Conservation (phyloP, 2,329 filamentous ascomycete genomes). For the Elsinoe fawcettii region DNA sequence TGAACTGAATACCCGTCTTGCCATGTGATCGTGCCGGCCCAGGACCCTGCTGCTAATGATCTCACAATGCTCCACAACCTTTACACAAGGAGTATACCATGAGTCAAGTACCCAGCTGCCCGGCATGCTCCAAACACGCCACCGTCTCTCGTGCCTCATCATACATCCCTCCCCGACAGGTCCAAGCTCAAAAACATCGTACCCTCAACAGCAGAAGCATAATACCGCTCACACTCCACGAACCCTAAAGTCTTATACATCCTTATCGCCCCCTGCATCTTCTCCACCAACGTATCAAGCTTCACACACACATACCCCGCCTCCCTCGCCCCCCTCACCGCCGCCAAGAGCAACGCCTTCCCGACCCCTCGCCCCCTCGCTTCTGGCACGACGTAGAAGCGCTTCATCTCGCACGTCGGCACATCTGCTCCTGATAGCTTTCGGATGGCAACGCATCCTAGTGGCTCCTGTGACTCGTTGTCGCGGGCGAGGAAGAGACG, state of each 20-base stretch:
- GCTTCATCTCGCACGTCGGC: slow-evolving; percentile 45
- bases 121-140: too few relatives aligned
- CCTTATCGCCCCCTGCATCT: slow-evolving; percentile 44
- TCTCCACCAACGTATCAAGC: slow-evolving; percentile 46
- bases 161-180: slow-evolving; percentile 14
- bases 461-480: slow-evolving; percentile 22
- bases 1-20: too few relatives aligned
- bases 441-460: slow-evolving; percentile 48
- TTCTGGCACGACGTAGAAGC: slow-evolving; percentile 45
- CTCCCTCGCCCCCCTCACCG: slow-evolving; percentile 39
- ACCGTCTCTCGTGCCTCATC: background rate
- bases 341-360: slow-evolving; percentile 38
- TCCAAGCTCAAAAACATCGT: slow-evolving; percentile 45
- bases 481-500: slow-evolving; percentile 42
- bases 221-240: slow-evolving; percentile 45
- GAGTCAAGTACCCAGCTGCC: too few relatives aligned
- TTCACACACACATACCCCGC: slow-evolving; percentile 47
- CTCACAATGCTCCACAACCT: too few relatives aligned
- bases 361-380: slow-evolving; percentile 46
- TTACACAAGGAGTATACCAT: too few relatives aligned
- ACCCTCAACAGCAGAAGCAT: slow-evolving; percentile 47
- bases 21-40: too few relatives aligned
- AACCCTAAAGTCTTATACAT: slow-evolving; percentile 48
- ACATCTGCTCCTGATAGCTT: slow-evolving; percentile 7
- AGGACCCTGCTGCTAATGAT: too few relatives aligned